Conservation (phyloP, 2,329 filamentous ascomycete species). For the Aspergillus candidus region DNA sequence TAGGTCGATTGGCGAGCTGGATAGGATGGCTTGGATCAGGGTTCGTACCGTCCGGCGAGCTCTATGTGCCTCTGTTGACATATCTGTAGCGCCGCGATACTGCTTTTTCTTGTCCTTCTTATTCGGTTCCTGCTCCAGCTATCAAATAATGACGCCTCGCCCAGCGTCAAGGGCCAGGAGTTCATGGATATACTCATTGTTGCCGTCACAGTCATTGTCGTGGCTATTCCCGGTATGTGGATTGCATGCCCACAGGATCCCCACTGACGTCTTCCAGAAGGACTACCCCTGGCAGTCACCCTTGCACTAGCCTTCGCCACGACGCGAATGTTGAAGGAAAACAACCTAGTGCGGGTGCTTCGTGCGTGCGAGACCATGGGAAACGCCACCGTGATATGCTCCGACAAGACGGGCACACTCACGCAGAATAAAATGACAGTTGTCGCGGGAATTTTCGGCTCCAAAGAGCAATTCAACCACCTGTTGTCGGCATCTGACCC, state of each 20-base stretch:
- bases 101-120: constrained; percentile 63
- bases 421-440: constrained; percentile 56
- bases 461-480: constrained; percentile 3
- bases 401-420: constrained; percentile 57
- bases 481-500: neutral
- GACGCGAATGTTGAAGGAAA: constrained; percentile 53
- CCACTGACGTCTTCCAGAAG: constrained; percentile 43
- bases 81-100: constrained; percentile 47
- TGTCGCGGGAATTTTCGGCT: constrained; percentile 48
- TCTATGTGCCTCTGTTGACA: no score
- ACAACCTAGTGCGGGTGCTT: constrained; percentile 52
- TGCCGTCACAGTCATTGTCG: constrained; percentile 51
- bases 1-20: constrained; percentile 67
- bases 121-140: constrained; percentile 65
- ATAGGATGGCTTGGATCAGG: constrained; percentile 62
- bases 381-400: constrained; percentile 55
- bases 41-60: neutral
- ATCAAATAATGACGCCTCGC: constrained; percentile 36
- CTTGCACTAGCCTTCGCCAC: constrained; percentile 55
- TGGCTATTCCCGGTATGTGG: constrained; percentile 28
- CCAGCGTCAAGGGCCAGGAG: constrained; percentile 45
- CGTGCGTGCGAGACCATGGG: constrained; percentile 56
- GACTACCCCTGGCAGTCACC: constrained; percentile 52
- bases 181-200: constrained; percentile 51
- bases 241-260: neutral